These are phyloP conservation scores for Wickerhamiella infanticola DNA, from an alignment of 1,139 yeast genomes.

Conservation along the genomic window DNA sequence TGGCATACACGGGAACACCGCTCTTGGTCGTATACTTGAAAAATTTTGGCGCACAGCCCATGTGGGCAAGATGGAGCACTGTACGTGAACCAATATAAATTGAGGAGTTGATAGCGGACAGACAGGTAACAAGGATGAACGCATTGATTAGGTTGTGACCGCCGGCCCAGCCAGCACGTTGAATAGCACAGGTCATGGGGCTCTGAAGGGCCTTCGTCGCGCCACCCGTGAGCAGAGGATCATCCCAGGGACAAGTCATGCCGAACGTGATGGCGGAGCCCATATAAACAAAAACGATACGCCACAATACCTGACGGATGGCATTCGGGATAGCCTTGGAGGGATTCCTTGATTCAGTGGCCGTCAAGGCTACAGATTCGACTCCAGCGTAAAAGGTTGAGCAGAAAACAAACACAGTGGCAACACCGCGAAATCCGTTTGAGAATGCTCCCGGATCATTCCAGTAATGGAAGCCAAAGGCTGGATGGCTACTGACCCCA, in stretches of 20 bases:
- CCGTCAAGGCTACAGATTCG: slow-evolving; percentile 76
- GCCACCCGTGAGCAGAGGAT: slow-evolving; percentile 29
- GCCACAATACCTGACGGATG: slow-evolving; percentile 62
- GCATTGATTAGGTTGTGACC: slow-evolving; percentile 64
- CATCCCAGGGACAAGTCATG: slow-evolving; percentile 63
- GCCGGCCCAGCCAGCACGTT: slow-evolving; percentile 49
- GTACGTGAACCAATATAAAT: slow-evolving; percentile 48
- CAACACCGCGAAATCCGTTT: slow-evolving; percentile 54
- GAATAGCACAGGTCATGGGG: slow-evolving; percentile 64
- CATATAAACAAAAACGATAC: slow-evolving; percentile 71
- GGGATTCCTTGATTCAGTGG: slow-evolving; percentile 80
- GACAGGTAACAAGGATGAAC: slow-evolving; percentile 51
- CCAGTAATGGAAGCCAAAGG: slow-evolving; percentile 49
- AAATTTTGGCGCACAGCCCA: slow-evolving; percentile 45
- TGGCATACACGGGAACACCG: slow-evolving; percentile 47
- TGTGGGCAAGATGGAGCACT: slow-evolving; percentile 40
- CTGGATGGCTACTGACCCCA: slow-evolving; percentile 29
- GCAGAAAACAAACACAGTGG: slow-evolving; percentile 53
- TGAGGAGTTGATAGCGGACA: slow-evolving; percentile 64
- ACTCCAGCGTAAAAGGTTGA: slow-evolving; percentile 59
- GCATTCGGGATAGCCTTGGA: slow-evolving; percentile 72
- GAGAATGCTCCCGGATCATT: slow-evolving; percentile 71
- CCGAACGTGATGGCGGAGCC: slow-evolving; percentile 71
- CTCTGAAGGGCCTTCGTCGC: slow-evolving; percentile 38
- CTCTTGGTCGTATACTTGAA: slow-evolving; percentile 39